These are phyloP conservation scores for Diaporthe amygdali DNA, from an alignment of 2,329 filamentous ascomycete species.

Conservation along the genomic window DNA sequence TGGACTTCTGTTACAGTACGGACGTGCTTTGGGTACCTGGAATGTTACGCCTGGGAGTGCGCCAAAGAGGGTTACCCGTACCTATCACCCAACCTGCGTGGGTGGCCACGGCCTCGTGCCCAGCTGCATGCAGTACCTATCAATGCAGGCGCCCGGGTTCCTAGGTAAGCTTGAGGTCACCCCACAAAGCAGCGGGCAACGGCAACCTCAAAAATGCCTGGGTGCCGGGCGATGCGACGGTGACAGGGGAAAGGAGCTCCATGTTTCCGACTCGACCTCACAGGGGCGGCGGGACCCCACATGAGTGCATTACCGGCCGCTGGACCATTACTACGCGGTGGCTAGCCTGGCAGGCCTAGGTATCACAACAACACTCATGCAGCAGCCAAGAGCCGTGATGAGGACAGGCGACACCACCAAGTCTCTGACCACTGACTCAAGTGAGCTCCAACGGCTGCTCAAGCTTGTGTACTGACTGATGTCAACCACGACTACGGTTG, in stretches of 20 bases:
- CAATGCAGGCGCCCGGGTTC: neutral
- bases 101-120: neutral
- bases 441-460: neutral
- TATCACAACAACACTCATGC: neutral
- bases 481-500: neutral
- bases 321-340: neutral
- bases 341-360: neutral
- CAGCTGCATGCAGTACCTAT: slow-evolving; percentile 3
- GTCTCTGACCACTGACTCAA: slow-evolving; percentile 2
- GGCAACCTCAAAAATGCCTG: slow-evolving; percentile 3
- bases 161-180: slow-evolving; percentile 1
- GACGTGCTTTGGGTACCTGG: neutral
- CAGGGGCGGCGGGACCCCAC: slow-evolving; percentile 4
- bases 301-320: slow-evolving; percentile 15
- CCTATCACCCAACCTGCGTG: neutral
- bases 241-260: slow-evolving; percentile 11
- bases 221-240: neutral
- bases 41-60: neutral
- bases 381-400: slow-evolving; percentile 12
- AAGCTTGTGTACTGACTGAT: neutral
- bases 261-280: slow-evolving; percentile 14
- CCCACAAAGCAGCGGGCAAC: slow-evolving; percentile 9
- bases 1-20: neutral
- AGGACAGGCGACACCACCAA: neutral
- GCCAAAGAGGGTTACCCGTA: neutral